Evolutionary conservation across 2,329 filamentous ascomycete genomes (phyloP).

Genomic region (Annulohypoxylon truncatum): DNA sequence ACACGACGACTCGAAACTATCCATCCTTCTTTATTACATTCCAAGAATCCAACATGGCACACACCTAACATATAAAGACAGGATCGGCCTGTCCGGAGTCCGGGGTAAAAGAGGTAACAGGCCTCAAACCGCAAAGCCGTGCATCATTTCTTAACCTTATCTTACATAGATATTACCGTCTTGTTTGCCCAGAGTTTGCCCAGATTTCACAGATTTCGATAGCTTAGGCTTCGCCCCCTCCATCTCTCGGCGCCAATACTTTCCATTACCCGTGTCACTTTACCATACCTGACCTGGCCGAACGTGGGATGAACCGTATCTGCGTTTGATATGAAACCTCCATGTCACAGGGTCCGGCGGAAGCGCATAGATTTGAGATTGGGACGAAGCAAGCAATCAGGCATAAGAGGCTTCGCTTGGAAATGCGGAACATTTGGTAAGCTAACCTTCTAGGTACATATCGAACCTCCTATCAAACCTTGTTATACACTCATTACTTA

Average conservation of each 20-base stretch:
- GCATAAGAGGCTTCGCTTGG: background rate
- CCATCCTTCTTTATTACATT: conserved; percentile 1
- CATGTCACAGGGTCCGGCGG: background rate
- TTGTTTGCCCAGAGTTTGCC: conserved; percentile 2
- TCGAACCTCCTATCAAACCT: background rate
- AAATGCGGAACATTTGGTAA: background rate
- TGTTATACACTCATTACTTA: background rate
- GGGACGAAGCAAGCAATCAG: background rate
- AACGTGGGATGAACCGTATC: background rate
- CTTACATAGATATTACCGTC: background rate
- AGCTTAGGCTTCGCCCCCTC: background rate
- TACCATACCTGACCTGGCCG: background rate
- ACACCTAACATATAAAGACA: conserved; percentile 1
- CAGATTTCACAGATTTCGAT: conserved; percentile 2
- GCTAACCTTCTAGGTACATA: background rate
- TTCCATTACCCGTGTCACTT: background rate
- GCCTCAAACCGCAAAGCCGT: background rate
- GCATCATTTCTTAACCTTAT: conserved; percentile 10
- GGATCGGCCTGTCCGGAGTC: conserved; percentile 38
- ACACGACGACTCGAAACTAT: conserved; percentile 3
- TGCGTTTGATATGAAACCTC: background rate
- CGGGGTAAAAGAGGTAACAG: conserved; percentile 25
- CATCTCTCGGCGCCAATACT: background rate
- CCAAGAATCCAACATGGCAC: background rate
- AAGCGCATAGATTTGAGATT: background rate